Conservation (phyloP, 768 basidiomycete genomes). For the Suillus sp. region DNA sequence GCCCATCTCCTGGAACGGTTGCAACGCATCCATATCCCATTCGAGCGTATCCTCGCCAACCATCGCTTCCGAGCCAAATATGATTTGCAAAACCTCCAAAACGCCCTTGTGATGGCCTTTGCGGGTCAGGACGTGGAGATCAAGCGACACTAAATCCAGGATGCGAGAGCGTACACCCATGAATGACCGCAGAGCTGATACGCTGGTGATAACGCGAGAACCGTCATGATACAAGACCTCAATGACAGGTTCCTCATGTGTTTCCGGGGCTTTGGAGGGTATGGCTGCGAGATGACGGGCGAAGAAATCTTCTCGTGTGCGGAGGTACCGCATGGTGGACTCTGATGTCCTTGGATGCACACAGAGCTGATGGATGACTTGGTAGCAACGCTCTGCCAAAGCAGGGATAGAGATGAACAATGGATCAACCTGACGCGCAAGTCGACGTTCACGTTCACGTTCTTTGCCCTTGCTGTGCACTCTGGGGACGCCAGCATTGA, state of each 20-base stretch:
- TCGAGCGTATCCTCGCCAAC: slow-evolving; percentile 40
- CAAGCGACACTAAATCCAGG: slow-evolving; percentile 83
- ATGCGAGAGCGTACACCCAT: slow-evolving; percentile 83
- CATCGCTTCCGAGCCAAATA: slow-evolving; percentile 69
- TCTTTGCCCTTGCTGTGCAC: slow-evolving; percentile 48
- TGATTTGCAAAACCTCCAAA: slow-evolving; percentile 71
- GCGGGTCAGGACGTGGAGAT: slow-evolving; percentile 83
- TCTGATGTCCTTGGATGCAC: slow-evolving; percentile 83
- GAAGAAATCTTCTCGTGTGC: slow-evolving; percentile 88
- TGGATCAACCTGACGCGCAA: slow-evolving; percentile 41
- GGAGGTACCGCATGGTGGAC: slow-evolving; percentile 81
- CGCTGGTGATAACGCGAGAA: slow-evolving; percentile 65
- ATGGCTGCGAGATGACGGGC: slow-evolving; percentile 79
- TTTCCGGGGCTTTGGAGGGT: slow-evolving; percentile 62
- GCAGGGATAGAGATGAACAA: slow-evolving; percentile 68
- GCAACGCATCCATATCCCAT: slow-evolving; percentile 52
- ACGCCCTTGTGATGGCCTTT: slow-evolving; percentile 76
- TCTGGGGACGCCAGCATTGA: slow-evolving; percentile 72
- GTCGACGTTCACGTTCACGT: slow-evolving; percentile 32
- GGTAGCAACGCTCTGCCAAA: slow-evolving; percentile 85
- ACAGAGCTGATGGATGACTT: slow-evolving; percentile 83
- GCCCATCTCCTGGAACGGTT: slow-evolving; percentile 68
- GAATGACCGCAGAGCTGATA: slow-evolving; percentile 70
- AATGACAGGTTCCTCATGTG: slow-evolving; percentile 47
- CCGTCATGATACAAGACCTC: slow-evolving; percentile 75